Percentiles rank a stretch among this genome's conserved stretches.
Conservation (phyloP, 441 rosid species). For the Manihot esculenta region DNA sequence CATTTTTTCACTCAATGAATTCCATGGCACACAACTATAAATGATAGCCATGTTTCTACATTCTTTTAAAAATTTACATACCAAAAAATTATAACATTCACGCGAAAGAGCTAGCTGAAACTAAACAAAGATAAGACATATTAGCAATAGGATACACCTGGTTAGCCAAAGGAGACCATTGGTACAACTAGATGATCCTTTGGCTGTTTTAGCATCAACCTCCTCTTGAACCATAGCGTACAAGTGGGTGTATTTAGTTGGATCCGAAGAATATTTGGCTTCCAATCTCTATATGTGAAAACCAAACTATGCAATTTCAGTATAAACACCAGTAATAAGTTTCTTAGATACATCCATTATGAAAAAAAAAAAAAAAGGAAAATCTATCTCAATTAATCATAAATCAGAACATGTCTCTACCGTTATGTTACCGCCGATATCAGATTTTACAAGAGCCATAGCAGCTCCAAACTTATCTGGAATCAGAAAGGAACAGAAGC, state of each 20-base stretch:
- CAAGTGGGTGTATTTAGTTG: slow-evolving; percentile 54
- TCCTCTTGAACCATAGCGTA: slow-evolving; percentile 79
- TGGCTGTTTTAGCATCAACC: slow-evolving; percentile 69
- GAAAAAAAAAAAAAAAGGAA: too few relatives aligned
- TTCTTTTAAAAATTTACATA: neutral
- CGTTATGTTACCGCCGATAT: slow-evolving; percentile 84
- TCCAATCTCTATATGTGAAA: slow-evolving; percentile 67
- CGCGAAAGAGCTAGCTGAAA: neutral
- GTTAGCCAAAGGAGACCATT: slow-evolving; percentile 97
- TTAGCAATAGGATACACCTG: slow-evolving; percentile 39
- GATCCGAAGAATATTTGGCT: slow-evolving; percentile 60
- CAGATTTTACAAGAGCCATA: slow-evolving; percentile 81
- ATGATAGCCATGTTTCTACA: neutral
- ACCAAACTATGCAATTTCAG: neutral
- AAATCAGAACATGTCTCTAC: slow-evolving; percentile 34
- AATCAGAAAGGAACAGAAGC: slow-evolving; percentile 6
- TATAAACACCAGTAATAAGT: neutral
- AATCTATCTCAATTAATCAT: neutral
- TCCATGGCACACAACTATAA: neutral
- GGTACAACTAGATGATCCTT: slow-evolving; percentile 84
- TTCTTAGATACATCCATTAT: too few relatives aligned
- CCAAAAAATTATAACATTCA: neutral
- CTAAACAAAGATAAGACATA: neutral
- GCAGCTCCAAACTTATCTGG: slow-evolving; percentile 94
- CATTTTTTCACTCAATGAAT: neutral